These are phyloP conservation scores for Coprinopsis marcescibilis DNA, from an alignment of 768 basidiomycete species.

Conservation along the genomic window DNA sequence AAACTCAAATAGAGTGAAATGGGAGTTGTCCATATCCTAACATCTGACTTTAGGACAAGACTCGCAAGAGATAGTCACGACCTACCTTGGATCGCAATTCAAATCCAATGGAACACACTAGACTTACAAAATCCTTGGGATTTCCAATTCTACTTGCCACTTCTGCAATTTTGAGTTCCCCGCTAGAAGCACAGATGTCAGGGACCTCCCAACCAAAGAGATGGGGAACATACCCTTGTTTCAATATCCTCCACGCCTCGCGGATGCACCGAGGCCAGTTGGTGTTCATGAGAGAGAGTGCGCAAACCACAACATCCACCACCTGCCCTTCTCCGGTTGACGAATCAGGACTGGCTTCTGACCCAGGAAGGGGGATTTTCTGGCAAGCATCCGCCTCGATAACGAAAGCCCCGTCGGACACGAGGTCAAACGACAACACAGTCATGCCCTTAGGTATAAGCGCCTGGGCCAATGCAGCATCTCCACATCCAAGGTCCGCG, in stretches of 20 bases:
- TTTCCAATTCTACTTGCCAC: constrained; percentile 79
- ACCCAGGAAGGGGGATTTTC: constrained; percentile 80
- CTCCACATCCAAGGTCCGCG: constrained; percentile 93
- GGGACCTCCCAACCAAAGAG: background rate
- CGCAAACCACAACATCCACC: constrained; percentile 89
- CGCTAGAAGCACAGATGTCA: constrained; percentile 36
- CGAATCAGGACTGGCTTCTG: constrained; percentile 38
- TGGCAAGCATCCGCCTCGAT: constrained; percentile 87
- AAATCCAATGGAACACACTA: constrained; percentile 71
- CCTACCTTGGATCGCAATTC: constrained; percentile 60
- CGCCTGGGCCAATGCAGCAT: constrained; percentile 77
- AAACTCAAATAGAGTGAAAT: constrained; percentile 84
- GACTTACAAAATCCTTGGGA: constrained; percentile 56
- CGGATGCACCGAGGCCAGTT: constrained; percentile 92
- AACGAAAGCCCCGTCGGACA: constrained; percentile 70
- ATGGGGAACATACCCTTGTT: constrained; percentile 56
- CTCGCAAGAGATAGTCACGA: background rate
- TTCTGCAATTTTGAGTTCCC: constrained; percentile 83
- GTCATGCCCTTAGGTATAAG: constrained; percentile 63
- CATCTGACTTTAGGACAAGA: background rate
- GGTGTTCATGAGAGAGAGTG: constrained; percentile 92
- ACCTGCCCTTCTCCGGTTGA: constrained; percentile 61
- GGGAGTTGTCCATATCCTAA: constrained; percentile 77
- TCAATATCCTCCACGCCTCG: constrained; percentile 86
- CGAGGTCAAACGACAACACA: constrained; percentile 77